Base-by-base conservation (phyloP, 1,139 yeast species). In the Eremothecium cymbalariae region DNA sequence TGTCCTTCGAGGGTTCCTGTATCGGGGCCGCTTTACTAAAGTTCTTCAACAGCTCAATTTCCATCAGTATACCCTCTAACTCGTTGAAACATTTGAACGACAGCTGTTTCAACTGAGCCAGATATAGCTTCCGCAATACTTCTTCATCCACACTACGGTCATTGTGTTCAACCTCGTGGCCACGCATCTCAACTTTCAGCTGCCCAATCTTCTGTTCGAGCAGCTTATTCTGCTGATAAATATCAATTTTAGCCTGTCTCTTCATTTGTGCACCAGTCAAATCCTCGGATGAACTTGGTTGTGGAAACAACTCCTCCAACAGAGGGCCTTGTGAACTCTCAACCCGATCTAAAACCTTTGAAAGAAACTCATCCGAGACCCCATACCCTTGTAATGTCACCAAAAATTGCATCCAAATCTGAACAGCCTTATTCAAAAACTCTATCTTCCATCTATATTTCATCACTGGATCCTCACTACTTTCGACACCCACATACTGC, bases 191-290 rank as follows among this genome's bases (percentile, higher is more conserved):
- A 4, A 39, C 42, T 31, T 67, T 68, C 18, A 76, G 51, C 2
- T 54, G 41, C 9, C 52, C 42, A 3, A 82, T 47, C 41, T 68
- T 67, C 2, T 45, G 51, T n/a, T 57, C 62, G 35, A 83, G 59
- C 23, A 67, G 69, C 50, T 72, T 76, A 45, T 78, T 86, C 18
- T 65, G 55, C 50, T 72, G 78, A 55, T 67, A 81, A 46, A 73
- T 70, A 16, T 72, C 79, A 39, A 88, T 84, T 55, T 86, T 88
- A 36, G 73, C 80, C 16, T 77, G 77, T 44, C 95, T 65, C 45
- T 72, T 68, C 18, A 62, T 55, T 13, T 71, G 67, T 0, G 93
- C 74, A 38, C 72, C 72, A 2, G 45, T 38, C 11, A 52, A 17
- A 28, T 54, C 59, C 17, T 44, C 45, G 12, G 36, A 25, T 21